These are phyloP conservation scores for Daldinia loculata DNA, from an alignment of 495 filamentous ascomycete species.

Conservation along the genomic window DNA sequence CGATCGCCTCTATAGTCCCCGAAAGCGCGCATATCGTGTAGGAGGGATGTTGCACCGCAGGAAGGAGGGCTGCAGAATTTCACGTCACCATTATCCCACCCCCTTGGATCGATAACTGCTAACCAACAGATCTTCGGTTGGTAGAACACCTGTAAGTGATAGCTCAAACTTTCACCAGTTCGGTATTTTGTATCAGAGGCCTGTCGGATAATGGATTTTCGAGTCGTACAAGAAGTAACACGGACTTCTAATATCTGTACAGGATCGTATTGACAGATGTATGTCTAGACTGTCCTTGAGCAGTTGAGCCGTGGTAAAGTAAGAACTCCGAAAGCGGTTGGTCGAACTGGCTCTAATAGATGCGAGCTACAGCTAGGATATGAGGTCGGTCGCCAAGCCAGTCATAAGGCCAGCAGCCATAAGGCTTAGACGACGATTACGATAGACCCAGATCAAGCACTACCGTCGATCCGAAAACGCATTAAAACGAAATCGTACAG, in stretches of 20 bases:
- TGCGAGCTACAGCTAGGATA: neutral
- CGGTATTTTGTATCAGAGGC: neutral
- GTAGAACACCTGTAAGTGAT: neutral
- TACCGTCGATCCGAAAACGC: constrained; percentile 3
- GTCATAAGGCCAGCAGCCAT: neutral
- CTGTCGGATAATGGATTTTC: neutral
- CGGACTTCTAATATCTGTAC: neutral
- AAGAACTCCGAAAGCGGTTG: neutral
- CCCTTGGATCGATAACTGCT: constrained; percentile 14
- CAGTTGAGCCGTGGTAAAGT: neutral
- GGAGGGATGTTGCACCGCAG: constrained; percentile 4
- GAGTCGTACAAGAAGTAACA: neutral
- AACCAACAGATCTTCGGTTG: constrained; percentile 7
- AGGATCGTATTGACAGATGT: neutral
- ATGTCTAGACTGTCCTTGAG: neutral
- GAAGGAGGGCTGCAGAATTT: constrained; percentile 13
- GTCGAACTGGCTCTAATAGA: neutral
- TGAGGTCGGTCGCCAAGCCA: neutral
- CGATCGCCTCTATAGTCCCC: neutral
- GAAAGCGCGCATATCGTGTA: neutral
- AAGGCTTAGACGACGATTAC: neutral
- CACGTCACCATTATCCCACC: constrained; percentile 13
- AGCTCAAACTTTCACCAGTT: neutral
- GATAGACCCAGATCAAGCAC: constrained; percentile 2
- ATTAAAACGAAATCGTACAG: constrained; percentile 13